Base-by-base conservation (phyloP, 1,284 basidiomycete species). In the Ganoderma resinaceum region DNA sequence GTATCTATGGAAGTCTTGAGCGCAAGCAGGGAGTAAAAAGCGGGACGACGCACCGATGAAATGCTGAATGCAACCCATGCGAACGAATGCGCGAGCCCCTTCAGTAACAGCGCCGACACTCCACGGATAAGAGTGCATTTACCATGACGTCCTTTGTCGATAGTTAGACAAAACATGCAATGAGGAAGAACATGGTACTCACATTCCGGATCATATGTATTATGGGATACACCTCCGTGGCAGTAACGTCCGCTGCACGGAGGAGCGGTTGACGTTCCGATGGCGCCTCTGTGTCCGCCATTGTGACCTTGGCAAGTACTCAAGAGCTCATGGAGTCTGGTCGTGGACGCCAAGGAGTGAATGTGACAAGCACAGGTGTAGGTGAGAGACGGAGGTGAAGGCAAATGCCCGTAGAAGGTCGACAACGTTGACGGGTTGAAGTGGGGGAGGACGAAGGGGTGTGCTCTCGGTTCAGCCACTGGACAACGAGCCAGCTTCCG, bases 131-230 rank as follows among this genome's bases (percentile, higher is more conserved):
- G 16, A 33, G 12, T 16, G 46, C 33, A 49, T 82, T 76, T 77
- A 90, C 91, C 75, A 84, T 83, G 63, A 90, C 79, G 77, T 92
- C 91, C 90, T 92, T 72, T 18, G 20, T 9, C 16, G 33, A 61
- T 60, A 37, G 64, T 70, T 75, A 63, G 66, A 12, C 23, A 52
- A 33, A 4, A 53, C 58, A 49, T 20, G 42, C 23, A 31, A 2
- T 11, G 68, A 62, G 33, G 60, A 43, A 23, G 62, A 31, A 38
- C 61, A 53, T 4, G 18, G 35, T 14, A 78, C 85, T 65, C 66
- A 91, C 91, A 64, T 81, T 77, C 80, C 88, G 82, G 70, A 93
- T 88, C 82, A 89, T 86, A 68, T 91, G 91, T 63, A 93, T 90
- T 62, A 91, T 81, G n/a, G 92, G 91, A 75, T 91, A 94, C 1